Evolutionary conservation across 345 rosid species (phyloP).

Genomic region (Boechera stricta): DNA sequence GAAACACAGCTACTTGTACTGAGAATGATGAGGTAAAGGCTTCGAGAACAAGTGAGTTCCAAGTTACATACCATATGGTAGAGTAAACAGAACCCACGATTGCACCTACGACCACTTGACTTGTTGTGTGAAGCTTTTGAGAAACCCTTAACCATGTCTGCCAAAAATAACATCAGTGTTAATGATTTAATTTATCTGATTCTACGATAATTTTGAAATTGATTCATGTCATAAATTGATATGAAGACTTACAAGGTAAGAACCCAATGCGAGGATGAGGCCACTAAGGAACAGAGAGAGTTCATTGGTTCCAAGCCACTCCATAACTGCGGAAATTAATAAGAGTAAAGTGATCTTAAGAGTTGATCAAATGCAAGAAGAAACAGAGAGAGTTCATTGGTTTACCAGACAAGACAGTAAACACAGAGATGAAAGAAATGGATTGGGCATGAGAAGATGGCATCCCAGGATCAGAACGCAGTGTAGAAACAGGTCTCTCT

Average conservation of each 20-base stretch:
- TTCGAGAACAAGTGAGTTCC: constrained; percentile 57
- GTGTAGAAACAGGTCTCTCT: constrained; percentile 64
- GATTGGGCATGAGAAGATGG: constrained; percentile 95
- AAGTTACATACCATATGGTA: constrained; percentile 62
- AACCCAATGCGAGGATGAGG: constrained; percentile 56
- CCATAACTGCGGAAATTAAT: constrained; percentile 48
- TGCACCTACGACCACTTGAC: constrained; percentile 81
- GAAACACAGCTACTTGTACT: constrained; percentile 52
- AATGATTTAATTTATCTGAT: too few relatives aligned
- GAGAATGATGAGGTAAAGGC: constrained; percentile 57
- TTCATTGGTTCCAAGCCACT: constrained; percentile 57
- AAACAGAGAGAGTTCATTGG: too few relatives aligned
- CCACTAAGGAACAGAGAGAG: constrained; percentile 46
- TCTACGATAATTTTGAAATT: neutral
- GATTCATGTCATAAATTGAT: neutral
- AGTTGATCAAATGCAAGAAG: constrained; percentile 7
- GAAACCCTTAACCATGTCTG: constrained; percentile 86
- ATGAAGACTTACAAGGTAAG: constrained; percentile 63
- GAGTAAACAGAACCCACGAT: constrained; percentile 60
- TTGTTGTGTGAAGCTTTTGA: constrained; percentile 68
- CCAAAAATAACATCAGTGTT: constrained; percentile 39
- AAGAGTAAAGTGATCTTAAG: neutral
- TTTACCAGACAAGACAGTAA: constrained; percentile 61
- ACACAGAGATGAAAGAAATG: constrained; percentile 65
- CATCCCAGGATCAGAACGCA: constrained; percentile 92